A percentile compares a stretch with the other conserved stretches of the same genome.
phyloP scores from a whole-genome alignment of 768 basidiomycete genomes.

The Ramaria rubella region DNA sequence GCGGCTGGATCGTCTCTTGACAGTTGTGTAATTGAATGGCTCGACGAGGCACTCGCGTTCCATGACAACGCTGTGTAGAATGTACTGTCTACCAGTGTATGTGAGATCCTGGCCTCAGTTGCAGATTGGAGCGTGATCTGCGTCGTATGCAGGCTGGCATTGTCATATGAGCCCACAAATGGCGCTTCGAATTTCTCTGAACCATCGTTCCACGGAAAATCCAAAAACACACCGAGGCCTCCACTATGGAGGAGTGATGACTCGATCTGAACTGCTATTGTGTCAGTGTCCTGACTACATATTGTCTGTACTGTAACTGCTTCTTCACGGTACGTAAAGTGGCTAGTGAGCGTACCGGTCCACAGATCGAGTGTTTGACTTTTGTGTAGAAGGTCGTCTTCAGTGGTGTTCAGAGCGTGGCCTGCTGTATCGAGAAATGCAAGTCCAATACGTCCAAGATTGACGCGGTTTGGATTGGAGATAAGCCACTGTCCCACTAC shows the following conservation, averaged over 20 bases:
- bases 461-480: constrained; percentile 51
- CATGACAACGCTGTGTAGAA: constrained; percentile 41
- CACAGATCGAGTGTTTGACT: constrained; percentile 48
- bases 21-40: constrained; percentile 25
- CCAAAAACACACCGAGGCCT: constrained; percentile 43
- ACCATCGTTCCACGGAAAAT: constrained; percentile 62
- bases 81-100: constrained; percentile 34
- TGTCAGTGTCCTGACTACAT: constrained; percentile 34
- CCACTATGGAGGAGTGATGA: constrained; percentile 36
- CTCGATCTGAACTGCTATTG: constrained; percentile 34
- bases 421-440: constrained; percentile 32
- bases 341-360: constrained; percentile 45
- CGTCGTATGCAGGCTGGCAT: constrained; percentile 43
- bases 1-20: constrained; percentile 34
- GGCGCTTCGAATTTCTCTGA: constrained; percentile 47
- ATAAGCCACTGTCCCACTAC: constrained; percentile 49
- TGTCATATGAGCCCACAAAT: constrained; percentile 49
- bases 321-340: constrained; percentile 33
- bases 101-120: constrained; percentile 34
- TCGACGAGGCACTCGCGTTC: constrained; percentile 17
- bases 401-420: constrained; percentile 26
- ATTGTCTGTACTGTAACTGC: constrained; percentile 35
- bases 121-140: constrained; percentile 19
- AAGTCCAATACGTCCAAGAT: constrained; percentile 46
- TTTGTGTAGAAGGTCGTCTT: constrained; percentile 30